Evolutionary conservation across 495 filamentous ascomycete genomes (phyloP).

Genomic region (Podospora fimiseda): DNA sequence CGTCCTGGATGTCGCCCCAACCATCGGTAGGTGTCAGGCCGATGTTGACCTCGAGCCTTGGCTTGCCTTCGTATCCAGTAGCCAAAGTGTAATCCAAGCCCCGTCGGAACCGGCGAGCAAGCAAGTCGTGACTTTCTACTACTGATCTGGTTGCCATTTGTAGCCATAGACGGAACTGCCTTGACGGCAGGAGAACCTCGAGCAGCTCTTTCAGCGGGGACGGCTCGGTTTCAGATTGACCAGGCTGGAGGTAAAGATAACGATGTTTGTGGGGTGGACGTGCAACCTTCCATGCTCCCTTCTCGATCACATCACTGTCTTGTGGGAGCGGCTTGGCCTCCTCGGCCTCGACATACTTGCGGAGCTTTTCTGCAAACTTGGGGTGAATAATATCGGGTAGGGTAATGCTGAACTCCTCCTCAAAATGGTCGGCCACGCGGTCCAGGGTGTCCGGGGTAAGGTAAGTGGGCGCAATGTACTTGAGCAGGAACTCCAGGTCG

Average conservation of each 20-base stretch:
- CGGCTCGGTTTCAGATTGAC: slow-evolving; percentile 21
- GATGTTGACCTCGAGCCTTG: slow-evolving; percentile 81
- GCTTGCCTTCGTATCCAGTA: slow-evolving; percentile 70
- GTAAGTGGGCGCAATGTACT: slow-evolving; percentile 83
- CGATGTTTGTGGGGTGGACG: slow-evolving; percentile 92
- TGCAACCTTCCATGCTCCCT: slow-evolving; percentile 64
- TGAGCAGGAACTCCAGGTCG: slow-evolving; percentile 80
- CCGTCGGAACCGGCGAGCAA: slow-evolving; percentile 77
- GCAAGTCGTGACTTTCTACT: slow-evolving; percentile 59
- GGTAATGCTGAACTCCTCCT: slow-evolving; percentile 72
- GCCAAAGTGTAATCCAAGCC: slow-evolving; percentile 91
- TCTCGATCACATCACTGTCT: slow-evolving; percentile 53
- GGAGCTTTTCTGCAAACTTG: slow-evolving; percentile 65
- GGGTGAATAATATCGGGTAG: slow-evolving; percentile 69
- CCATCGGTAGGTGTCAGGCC: slow-evolving; percentile 73
- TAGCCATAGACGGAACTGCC: slow-evolving; percentile 88
- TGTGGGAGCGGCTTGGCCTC: slow-evolving; percentile 46
- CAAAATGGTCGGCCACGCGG: slow-evolving; percentile 68
- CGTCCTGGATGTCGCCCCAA: slow-evolving; percentile 70
- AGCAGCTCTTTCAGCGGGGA: slow-evolving; percentile 70
- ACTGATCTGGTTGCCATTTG: slow-evolving; percentile 65
- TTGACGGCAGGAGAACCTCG: slow-evolving; percentile 70
- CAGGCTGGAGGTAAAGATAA: slow-evolving; percentile 70
- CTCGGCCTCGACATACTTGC: slow-evolving; percentile 58
- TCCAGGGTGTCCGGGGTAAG: slow-evolving; percentile 92